A percentile compares a stretch with the other conserved stretches of the same genome.
Conservation (phyloP, 768 basidiomycete species). For the Podaxis pistillaris region DNA sequence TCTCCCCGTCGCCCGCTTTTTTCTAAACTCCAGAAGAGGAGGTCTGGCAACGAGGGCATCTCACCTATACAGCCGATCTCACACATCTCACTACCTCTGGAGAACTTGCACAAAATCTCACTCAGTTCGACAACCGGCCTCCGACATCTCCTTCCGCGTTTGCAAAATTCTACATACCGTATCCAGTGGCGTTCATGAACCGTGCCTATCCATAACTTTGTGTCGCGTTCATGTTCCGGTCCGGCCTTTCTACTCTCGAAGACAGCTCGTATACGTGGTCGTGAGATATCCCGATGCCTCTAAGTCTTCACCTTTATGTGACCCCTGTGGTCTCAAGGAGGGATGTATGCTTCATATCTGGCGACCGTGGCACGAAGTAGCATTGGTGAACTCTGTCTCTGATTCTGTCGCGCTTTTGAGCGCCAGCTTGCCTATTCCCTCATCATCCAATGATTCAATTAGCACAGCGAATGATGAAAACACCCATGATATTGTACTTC, state of each 20-base stretch:
- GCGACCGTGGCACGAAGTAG: conserved; percentile 49
- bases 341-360: conserved; percentile 34
- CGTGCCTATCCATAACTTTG: conserved; percentile 35
- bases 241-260: conserved; percentile 10
- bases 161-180: conserved; percentile 37
- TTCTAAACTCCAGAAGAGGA: conserved; percentile 34
- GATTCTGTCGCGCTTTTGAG: conserved; percentile 20
- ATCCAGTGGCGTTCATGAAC: conserved; percentile 26
- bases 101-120: conserved; percentile 45
- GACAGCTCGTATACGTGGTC: conserved; percentile 6
- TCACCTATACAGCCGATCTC: conserved; percentile 38
- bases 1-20: conserved; percentile 1
- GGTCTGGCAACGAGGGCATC: conserved; percentile 54
- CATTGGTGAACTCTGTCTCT: conserved; percentile 1
- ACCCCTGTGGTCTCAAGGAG: conserved; percentile 1
- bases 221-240: conserved; percentile 28
- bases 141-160: conserved; percentile 46
- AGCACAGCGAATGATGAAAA: conserved; percentile 19
- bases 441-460: conserved; percentile 17
- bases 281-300: conserved; percentile 1
- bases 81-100: conserved; percentile 52
- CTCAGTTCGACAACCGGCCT: conserved; percentile 27
- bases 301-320: background rate
- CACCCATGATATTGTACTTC: conserved; percentile 21
- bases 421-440: conserved; percentile 25